Evolutionary conservation across 192 early-diverging fungal species (phyloP), one percentile per base, ranked within the genome.

Genomic region (Gamsiella multidivaricata): DNA sequence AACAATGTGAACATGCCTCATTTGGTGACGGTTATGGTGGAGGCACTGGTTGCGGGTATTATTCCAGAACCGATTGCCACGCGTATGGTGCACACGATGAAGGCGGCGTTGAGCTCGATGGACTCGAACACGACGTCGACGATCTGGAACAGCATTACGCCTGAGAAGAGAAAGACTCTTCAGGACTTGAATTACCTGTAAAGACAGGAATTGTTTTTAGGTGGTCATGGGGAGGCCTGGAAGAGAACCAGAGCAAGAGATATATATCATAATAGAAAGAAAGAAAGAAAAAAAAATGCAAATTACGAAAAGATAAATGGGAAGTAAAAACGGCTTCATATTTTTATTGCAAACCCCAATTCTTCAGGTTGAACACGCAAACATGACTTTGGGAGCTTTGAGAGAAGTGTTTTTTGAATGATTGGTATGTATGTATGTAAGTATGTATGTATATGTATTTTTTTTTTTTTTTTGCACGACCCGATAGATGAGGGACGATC

Each of bases 1-100:
- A 85, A 87, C 65, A 87, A 88, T 57, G 69, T 67, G n/a, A 90
- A 91, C 69, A 70, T 93, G 69, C 81, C 87, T 26, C 76, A 84
- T 26, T 63, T 93, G 61, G 84, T 86, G 8, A 85, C 76, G 37
- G 83, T 91, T 9, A 86, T 91, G 62, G 84, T 83, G n/a, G 84
- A 90, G 59, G 90, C 83, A 14, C 79, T 93, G 49, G 83, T 88
- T 12, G 76, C 88, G 1, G 75, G 67, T 37, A 82, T 89, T 25
- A 67, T 89, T 18, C 71, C 79, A 9, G 70, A 80, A 32, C 70
- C 76, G 2, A 65, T 86, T 57, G 69, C 76, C 25, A 62, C 65
- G 14, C 80, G 88, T n/a, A 87, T 89, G 85, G 83, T 80, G 5
- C 82, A 80, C 31, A 79, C 72, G 12, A 43, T 89, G 25, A 89